Base-by-base conservation (phyloP, 768 basidiomycete species). In the Dioszegia crocea region DNA sequence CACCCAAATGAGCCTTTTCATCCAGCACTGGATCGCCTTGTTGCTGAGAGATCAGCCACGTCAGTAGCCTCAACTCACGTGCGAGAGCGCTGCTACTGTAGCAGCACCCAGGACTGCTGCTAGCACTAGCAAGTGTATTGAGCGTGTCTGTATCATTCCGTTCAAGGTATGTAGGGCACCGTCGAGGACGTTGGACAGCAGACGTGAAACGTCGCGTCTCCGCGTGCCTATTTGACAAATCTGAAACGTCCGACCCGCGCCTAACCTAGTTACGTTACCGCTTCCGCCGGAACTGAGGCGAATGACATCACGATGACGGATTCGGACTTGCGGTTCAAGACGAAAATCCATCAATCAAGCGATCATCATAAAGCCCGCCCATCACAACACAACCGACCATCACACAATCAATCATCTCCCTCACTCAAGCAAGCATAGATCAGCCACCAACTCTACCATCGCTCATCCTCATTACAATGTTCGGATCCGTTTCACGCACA, bases 391-490 rank as follows among this genome's bases (percentile, higher is more conserved):
- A 14, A 6, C 33, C 6, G 6, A 6, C 33, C 33, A 33, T 6
- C 33, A 6, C 14, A 33, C 33, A 33, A 33, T 6, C 33, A 33
- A 33, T 6, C 33, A 6, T 6, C 33, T 6, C 33, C 14, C 33
- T 14, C 33, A 33, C 8, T 14, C 33, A 33, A 43, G 8, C 40
- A 17, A 9, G 40, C 40, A 43, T 43, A 43, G 16, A 10, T 19
- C 40, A 30, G 30, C 14, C 47, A 44, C 24, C 59, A n/a, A 4
- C n/a, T 48, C 27, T 6, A 36, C 31, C 30, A 52, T 17, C 29
- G 36, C 50, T 23, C n/a, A 48, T 30, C n/a, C n/a, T n/a, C n/a
- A n/a, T n/a, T n/a, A 17, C 64, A 11, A 71, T 68, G 70, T 65
- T 71, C 61, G 47, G 46, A 33, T 64, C 60, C 17, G 49, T 59